Evolutionary conservation across 257 asterid species (phyloP), one percentile per base, ranked within the genome.

Genomic region (Galeopsis tetrahit): DNA sequence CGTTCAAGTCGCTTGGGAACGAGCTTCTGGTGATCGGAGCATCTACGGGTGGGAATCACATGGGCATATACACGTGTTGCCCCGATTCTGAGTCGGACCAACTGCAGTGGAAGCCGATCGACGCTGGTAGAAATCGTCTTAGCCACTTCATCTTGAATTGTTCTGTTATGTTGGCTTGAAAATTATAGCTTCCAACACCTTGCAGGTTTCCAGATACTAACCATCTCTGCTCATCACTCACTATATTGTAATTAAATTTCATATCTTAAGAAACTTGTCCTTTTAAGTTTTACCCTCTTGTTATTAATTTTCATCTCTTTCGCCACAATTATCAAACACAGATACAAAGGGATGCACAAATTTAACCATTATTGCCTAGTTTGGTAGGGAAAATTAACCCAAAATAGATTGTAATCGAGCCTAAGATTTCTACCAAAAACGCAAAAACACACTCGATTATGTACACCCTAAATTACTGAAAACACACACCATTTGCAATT

Each of bases 141-240:
- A 89, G 92, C 77, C 89, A 89, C 73, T 90, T 90, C 46, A 87
- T 90, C 11, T 71, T 70, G 17, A 90, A 90, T 60, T 87, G 97
- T 59, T 90, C 92, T 58, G 85, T 90, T 31, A 90, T 90, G 97
- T 78, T 81, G n/a, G 96, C 96, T 55, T 88, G 89, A 84, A 46
- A 21, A 21, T 21, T 21, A 21, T 21, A 21, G 28, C 28, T 21
- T 21, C 28, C 36, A 55, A 4, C 36, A 46, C 61, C 2, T 11
- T 28, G 28, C 6, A 13, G 14, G 21, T 53, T 31, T 21, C 28
- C 28, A 21, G 28, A 21, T 21, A 8, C 15, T 63, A 32, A 11
- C 39, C 52, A 52, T 68, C 38, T 68, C 36, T 68, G 52, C 17
- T 55, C 28, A 35, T 70, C 21, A 52, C 46, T 49, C 48, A 9